These are phyloP conservation scores for Neckera pumila DNA, from an alignment of 225 moss, liverwort and hornwort genomes.

Conservation along the genomic window DNA sequence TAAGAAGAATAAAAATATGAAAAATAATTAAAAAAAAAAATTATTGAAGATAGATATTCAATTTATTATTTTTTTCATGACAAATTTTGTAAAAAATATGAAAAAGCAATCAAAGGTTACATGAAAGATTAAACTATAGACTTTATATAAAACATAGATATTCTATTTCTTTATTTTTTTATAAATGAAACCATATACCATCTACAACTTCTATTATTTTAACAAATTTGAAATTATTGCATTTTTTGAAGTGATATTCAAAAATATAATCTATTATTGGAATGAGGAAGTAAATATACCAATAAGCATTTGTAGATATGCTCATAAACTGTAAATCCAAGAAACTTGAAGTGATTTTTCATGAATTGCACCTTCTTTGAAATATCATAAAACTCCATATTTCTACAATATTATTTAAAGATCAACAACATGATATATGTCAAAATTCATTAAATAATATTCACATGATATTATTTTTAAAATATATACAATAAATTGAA, in stretches of 20 bases:
- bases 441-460: too few species aligned
- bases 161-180: not conserved
- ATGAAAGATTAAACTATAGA: not conserved
- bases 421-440: not conserved
- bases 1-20: not conserved
- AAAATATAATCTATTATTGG: too few species aligned
- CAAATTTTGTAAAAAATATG: rapidly evolving
- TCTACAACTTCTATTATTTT: not conserved
- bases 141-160: too few species aligned
- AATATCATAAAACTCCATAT: not conserved
- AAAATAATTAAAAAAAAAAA: too few species aligned
- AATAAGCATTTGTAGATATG: not conserved
- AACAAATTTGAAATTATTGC: not conserved
- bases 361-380: not conserved
- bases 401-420: not conserved
- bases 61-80: too few species aligned
- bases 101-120: rapidly evolving
- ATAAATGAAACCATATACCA: too few species aligned
- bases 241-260: not conserved
- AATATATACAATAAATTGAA: not conserved
- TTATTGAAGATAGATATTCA: too few species aligned
- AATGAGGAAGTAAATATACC: not conserved
- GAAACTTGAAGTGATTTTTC: not conserved
- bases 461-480: too few species aligned
- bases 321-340: not conserved